Evolutionary conservation across 169 alveolate species (phyloP), one percentile per base, ranked within the genome.

Genomic region (Plasmodium inui): DNA sequence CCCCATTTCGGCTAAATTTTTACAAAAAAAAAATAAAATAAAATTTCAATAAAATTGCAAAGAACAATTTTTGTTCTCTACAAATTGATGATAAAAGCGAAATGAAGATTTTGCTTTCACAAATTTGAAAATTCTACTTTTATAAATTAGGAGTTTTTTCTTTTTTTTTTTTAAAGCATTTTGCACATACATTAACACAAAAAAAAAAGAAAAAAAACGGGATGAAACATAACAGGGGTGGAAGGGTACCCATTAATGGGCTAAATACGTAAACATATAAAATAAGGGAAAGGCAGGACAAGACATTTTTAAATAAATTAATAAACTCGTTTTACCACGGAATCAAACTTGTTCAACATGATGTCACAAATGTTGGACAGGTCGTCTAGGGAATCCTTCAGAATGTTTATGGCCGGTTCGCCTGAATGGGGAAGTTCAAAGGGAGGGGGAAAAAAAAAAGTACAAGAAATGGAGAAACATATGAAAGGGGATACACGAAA

Each of bases 351-450:
- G 39, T 74, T 94, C 72, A 95, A 78, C 57, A 96, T 67, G 44
- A 95, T 67, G 57, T 94, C 96, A 85, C 97, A 96, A 9, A 95
- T 89, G 82, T 95, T 92, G 32, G 89, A 89, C 46, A 95, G 61
- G 32, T 94, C 97, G 37, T 92, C 96, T 37, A 96, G 81, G 37
- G 96, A 82, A 70, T 96, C 97, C 46, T 44, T 55, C 44, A 96
- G 90, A 19, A 95, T 94, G 44, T 96, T 90, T 80, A 96, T 82
- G 28, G 97, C 97, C 3, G 97, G 97, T 37, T 76, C 93, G n/a
- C 97, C 97, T 92, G 53, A 79, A 71, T 50, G 61, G 61, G 19
- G 22, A 50, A 50, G 12, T 46, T 10, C 12, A 46, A 46, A 10
- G n/a, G 57, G n/a, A 9, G 1, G 79, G 41, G 76, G 3, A 81